Evolutionary conservation across 108 stramenopile genomes (phyloP).

Genomic region (Discostella pseudostelligera): DNA sequence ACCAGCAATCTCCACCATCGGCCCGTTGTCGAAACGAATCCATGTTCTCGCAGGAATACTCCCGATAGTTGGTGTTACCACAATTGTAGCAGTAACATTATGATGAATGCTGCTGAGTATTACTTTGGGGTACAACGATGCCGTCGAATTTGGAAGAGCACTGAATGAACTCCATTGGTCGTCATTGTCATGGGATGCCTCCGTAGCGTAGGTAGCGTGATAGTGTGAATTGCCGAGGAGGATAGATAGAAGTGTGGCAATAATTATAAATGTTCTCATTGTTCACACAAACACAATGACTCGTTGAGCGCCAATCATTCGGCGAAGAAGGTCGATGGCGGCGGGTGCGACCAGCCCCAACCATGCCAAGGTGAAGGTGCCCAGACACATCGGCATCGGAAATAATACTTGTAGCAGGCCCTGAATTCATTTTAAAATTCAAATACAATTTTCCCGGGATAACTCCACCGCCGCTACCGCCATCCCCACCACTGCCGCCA

Average conservation of each 20-base stretch:
- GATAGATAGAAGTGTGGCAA: background rate
- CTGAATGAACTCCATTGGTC: background rate
- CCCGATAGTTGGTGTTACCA: background rate
- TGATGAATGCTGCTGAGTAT: slow-evolving; percentile 18
- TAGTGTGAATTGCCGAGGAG: background rate
- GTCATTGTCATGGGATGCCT: background rate
- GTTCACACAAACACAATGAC: too few relatives aligned
- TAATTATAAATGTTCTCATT: background rate
- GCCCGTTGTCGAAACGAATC: slow-evolving; percentile 28
- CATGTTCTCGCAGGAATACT: slow-evolving; percentile 8
- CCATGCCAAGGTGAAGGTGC: too few relatives aligned
- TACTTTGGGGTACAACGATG: background rate
- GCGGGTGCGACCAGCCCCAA: too few relatives aligned
- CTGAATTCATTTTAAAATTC: slow-evolving; percentile 6
- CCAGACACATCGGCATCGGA: too few relatives aligned
- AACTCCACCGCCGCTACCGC: slow-evolving; percentile 13
- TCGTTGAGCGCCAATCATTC: too few relatives aligned
- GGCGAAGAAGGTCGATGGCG: too few relatives aligned
- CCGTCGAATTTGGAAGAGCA: background rate
- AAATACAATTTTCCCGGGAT: slow-evolving; percentile 9
- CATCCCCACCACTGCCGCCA: too few relatives aligned
- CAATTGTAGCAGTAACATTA: slow-evolving; percentile 5
- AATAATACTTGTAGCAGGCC: too few relatives aligned
- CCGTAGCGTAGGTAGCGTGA: background rate
- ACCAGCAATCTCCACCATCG: slow-evolving; percentile 16